Base-by-base conservation (phyloP, 495 filamentous ascomycete genomes). In the Xanthoparmelia taractica region DNA sequence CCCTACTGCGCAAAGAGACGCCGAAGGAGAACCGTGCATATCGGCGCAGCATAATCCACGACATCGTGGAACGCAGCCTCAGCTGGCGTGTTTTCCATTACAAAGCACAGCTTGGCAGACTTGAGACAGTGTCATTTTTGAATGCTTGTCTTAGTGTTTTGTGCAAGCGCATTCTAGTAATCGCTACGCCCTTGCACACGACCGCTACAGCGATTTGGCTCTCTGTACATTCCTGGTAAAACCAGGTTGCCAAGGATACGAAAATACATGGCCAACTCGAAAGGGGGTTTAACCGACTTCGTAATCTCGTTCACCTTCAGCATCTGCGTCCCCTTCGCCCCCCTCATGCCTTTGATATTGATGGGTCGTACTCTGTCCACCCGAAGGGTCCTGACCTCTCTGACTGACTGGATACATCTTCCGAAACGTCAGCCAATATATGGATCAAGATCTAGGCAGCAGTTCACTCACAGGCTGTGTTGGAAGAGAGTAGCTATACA, bases 401-500 rank as follows among this genome's bases (percentile, higher is more conserved):
- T 82, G 81, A 68, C 77, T 76, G 48, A 84, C 78, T 64, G 81
- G 79, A 69, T 82, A 83, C 80, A 85, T 85, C 76, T 84, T 68
- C 37, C n/a, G 7, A 34, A 40, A 12, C 1, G 38, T 65, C 40
- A 68, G 60, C 57, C 23, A 56, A 4, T 1, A 17, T 47, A 8
- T 43, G 13, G 27, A 25, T 38, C 38, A 61, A 37, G 17, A 50
- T 17, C 23, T 43, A 27, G n/a, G 41, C 31, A 29, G 18, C 23
- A 40, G 13, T 31, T 40, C 36, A 76, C 82, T 66, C 81, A 93
- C 91, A 82, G 92, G 91, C 82, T 92, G 91, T 65, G 87, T 82
- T 65, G 88, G 88, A 80, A 96, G 87, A 41, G 87, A 82, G 74
- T 90, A 94, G 38, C 82, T 82, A 76, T 97, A 97, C 81, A 97